Percentiles rank a stretch among this genome's conserved stretches.
phyloP scores from a whole-genome alignment of 2,329 filamentous ascomycete genomes.

The Lasiodiplodia hormozganensis region DNA sequence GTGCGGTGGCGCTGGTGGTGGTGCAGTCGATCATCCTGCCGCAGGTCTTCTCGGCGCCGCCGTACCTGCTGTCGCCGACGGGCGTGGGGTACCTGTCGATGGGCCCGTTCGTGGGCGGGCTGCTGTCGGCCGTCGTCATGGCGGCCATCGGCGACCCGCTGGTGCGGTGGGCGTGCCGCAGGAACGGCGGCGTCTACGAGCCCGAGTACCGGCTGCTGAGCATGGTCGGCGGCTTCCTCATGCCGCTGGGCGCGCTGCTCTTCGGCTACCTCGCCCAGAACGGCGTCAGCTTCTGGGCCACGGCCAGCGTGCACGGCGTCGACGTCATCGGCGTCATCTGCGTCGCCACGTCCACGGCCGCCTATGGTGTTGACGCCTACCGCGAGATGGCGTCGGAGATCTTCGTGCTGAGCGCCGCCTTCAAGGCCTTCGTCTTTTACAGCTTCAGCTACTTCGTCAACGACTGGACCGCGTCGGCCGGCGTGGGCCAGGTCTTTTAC shows the following conservation, averaged over 20 bases:
- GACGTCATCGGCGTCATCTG: slow-evolving; percentile 44
- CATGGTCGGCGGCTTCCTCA: slow-evolving; percentile 27
- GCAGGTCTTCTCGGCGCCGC: slow-evolving; percentile 48
- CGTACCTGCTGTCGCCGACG: slow-evolving; percentile 52
- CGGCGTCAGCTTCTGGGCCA: slow-evolving; percentile 38
- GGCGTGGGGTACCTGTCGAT: slow-evolving; percentile 55
- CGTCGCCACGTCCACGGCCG: slow-evolving; percentile 41
- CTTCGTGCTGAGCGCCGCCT: slow-evolving; percentile 53
- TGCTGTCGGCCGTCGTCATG: slow-evolving; percentile 50
- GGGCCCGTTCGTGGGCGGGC: slow-evolving; percentile 41
- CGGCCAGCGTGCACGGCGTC: slow-evolving; percentile 44
- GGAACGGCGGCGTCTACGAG: slow-evolving; percentile 38
- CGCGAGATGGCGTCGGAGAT: slow-evolving; percentile 51
- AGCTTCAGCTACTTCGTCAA: slow-evolving; percentile 54
- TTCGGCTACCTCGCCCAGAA: slow-evolving; percentile 45
- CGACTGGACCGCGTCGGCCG: slow-evolving; percentile 47
- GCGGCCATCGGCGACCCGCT: slow-evolving; percentile 41
- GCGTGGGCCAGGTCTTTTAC: slow-evolving; percentile 48
- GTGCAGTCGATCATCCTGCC: slow-evolving; percentile 52
- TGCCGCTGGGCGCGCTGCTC: slow-evolving; percentile 48
- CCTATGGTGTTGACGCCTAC: slow-evolving; percentile 50
- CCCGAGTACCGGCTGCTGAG: slow-evolving; percentile 37
- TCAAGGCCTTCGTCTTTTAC: slow-evolving; percentile 55
- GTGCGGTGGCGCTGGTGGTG: slow-evolving; percentile 53
- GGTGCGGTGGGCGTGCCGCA: slow-evolving; percentile 34